Evolutionary conservation across 257 asterid genomes (phyloP), one percentile per base, ranked within the genome.

Genomic region (Gardenia jasminoides): DNA sequence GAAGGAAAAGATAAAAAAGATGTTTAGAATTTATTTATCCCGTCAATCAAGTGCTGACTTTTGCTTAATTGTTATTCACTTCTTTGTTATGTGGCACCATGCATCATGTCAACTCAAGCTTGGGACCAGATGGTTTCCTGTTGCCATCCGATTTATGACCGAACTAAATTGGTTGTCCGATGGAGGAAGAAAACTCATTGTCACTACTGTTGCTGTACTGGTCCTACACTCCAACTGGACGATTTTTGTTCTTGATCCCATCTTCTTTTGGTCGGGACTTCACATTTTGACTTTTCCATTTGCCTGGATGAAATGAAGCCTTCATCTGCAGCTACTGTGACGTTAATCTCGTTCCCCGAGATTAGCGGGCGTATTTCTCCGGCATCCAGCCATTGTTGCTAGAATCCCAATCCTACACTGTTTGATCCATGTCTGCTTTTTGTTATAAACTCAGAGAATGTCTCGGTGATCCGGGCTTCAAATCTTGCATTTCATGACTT

Each of bases 341-440:
- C 41, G 41, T 36, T 36, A 36, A 1, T 4, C 4, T 36, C 4
- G 4, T 36, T n/a, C 44, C 71, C 50, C 80, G 74, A 10, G 44
- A 76, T 76, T 48, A 30, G 82, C 82, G 77, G 82, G 62, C 70
- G 7, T 41, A 16, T 13, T 10, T 15, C 33, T 56, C 36, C 54
- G 9, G 31, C 67, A 5, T 73, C 30, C 50, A 52, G 0, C n/a
- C 31, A 10, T 74, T 12, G 28, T 36, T 36, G 4, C n/a, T n/a
- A n/a, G n/a, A n/a, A n/a, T n/a, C n/a, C n/a, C n/a, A n/a, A n/a
- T n/a, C n/a, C n/a, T n/a, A n/a, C n/a, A n/a, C n/a, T 36, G 41
- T 36, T 36, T 36, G 4, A 36, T 36, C 4, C 4, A 36, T 36
- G 41, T 36, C 41, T 36, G 4, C n/a, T 36, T 36, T 36, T 36